These are phyloP conservation scores for Thermomyces lanuginosus DNA, from an alignment of 2,329 filamentous ascomycete genomes.

Conservation along the genomic window DNA sequence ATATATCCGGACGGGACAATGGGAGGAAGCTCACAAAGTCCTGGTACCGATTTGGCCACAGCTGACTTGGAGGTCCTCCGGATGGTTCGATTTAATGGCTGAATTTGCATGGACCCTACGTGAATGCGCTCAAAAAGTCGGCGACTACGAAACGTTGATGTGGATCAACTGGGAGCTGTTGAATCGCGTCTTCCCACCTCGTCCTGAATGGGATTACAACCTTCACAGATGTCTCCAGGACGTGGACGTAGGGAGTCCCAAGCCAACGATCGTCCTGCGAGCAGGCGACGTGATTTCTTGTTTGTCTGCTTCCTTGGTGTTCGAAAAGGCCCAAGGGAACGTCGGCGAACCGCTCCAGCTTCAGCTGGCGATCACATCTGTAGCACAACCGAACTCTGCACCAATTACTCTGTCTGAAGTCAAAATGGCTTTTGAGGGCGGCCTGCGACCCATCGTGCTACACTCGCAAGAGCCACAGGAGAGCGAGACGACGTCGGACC, in stretches of 20 bases:
- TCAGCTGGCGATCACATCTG: constrained; percentile 39
- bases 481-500: constrained; percentile 10
- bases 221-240: constrained; percentile 31
- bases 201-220: constrained; percentile 26
- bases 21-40: constrained; percentile 34
- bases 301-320: constrained; percentile 36
- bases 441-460: constrained; percentile 28
- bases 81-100: constrained; percentile 43
- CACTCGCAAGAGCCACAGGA: constrained; percentile 16
- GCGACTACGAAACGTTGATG: constrained; percentile 34
- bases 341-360: constrained; percentile 42
- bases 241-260: constrained; percentile 21
- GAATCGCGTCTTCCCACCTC: constrained; percentile 22
- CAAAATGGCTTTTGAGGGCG: constrained; percentile 37
- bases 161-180: constrained; percentile 42
- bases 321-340: constrained; percentile 38
- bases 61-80: constrained; percentile 42
- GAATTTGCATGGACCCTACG: constrained; percentile 38
- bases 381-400: constrained; percentile 27
- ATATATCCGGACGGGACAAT: constrained; percentile 34
- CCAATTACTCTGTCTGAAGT: constrained; percentile 35
- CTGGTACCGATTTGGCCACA: constrained; percentile 39
- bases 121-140: constrained; percentile 33
- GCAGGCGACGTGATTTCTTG: constrained; percentile 34
- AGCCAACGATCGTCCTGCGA: constrained; percentile 31